Evolutionary conservation across 2,329 filamentous ascomycete genomes (phyloP), one percentile per base, ranked within the genome.

Genomic region (Beauveria sp.): DNA sequence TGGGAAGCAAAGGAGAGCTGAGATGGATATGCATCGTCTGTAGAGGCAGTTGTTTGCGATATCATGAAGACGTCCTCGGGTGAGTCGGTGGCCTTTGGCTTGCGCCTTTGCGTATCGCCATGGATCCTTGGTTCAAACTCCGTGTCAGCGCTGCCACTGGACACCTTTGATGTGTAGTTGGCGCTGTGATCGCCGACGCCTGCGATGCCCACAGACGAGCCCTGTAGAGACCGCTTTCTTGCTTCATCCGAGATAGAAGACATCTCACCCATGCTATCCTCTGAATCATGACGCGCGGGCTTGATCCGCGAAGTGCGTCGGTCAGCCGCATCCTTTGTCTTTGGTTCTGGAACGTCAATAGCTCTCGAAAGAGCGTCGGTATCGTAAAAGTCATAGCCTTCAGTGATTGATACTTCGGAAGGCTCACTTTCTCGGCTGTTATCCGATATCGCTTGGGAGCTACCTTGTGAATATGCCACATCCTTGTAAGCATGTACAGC

Each of bases 331-430:
- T 76, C 63, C 59, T 74, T 74, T 65, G 73, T 76, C 58, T 71
- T 75, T 6, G 77, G 69, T 9, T 70, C 66, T 9, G 79, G 81
- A 55, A 85, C 79, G 63, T 86, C 81, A 52, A 85, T 81, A 7
- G 80, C 81, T 50, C 75, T 75, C 54, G 74, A 73, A 60, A 81
- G 70, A 30, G 76, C 79, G n/a, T 84, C 83, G 30, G 84, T 74
- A 66, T 84, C 85, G 67, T 87, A 87, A 67, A 87, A 87, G 69
- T 87, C 85, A 66, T 87, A 87, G 0, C 85, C 85, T 65, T 86
- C 84, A 1, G 80, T 83, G 67, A 76, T 81, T 14, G 80, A 81
- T n/a, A 73, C 66, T 24, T 80, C 77, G 6, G 78, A 77, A 45
- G 67, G 65, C 49, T 75, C 77, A 66, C 79, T 83, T 46, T 78